phyloP scores from a whole-genome alignment of 148 eudicot genomes.

The Polygonum maritimum region DNA sequence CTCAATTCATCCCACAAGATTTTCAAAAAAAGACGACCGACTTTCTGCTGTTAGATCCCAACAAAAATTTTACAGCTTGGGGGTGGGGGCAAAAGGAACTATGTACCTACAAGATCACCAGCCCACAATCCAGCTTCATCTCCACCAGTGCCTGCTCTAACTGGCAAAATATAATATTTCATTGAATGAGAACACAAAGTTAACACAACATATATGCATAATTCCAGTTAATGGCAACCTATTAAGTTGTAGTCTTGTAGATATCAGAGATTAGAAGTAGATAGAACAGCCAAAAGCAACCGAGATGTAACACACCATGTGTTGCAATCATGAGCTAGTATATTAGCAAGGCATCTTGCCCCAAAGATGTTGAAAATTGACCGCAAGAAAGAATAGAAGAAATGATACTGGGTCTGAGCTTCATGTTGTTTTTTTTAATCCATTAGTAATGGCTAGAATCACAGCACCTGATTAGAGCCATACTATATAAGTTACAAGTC shows the following conservation, averaged over 20 bases:
- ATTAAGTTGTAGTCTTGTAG: background rate
- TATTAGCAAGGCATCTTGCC: background rate
- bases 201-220: background rate
- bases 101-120: slow-evolving; percentile 99
- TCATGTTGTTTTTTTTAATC: background rate
- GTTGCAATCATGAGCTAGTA: background rate
- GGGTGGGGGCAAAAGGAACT: slow-evolving; percentile 20
- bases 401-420: background rate
- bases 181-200: background rate
- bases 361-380: background rate
- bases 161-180: slow-evolving; percentile 33
- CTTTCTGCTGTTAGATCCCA: background rate
- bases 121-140: slow-evolving; percentile 99
- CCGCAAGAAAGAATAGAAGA: background rate
- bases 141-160: slow-evolving; percentile 98
- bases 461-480: background rate
- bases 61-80: background rate
- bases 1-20: background rate
- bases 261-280: background rate
- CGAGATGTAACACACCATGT: background rate
- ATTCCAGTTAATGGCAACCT: background rate
- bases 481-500: background rate
- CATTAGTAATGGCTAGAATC: background rate
- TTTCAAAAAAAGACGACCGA: background rate
- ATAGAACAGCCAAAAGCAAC: background rate